These are phyloP conservation scores for Cyanidiococcus yangmingshanensis DNA, from an alignment of 23 red algal species.

Conservation along the genomic window DNA sequence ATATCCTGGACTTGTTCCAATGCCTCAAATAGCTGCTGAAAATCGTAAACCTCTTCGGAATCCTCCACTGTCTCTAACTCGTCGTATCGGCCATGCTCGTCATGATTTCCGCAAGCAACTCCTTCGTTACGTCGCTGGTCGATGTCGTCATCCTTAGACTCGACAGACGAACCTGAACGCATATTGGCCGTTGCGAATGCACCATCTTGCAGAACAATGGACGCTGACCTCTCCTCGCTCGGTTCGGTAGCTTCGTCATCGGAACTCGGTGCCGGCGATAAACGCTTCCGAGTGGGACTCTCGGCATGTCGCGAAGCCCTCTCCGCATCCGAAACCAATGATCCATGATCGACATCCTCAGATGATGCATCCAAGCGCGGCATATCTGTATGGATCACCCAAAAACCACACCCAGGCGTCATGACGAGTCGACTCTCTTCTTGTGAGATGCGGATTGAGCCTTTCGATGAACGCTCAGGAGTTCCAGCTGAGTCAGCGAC, in stretches of 20 bases:
- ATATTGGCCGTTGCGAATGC: not conserved
- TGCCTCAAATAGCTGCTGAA: not conserved
- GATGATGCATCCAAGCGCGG: not conserved
- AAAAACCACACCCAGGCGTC: not conserved
- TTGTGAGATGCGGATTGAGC: not conserved
- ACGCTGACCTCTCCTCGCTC: not conserved
- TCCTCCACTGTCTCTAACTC: too few relatives aligned
- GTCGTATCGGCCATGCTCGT: too few relatives aligned
- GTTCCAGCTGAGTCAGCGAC: not conserved
- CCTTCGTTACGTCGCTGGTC: not conserved
- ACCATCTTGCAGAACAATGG: not conserved
- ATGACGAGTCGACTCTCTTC: not conserved
- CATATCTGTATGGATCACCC: slow-evolving; percentile 1
- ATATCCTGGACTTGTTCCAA: not conserved
- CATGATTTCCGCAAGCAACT: not conserved
- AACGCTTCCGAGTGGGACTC: not conserved
- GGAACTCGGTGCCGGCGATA: not conserved
- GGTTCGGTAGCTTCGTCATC: not conserved
- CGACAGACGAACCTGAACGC: not conserved
- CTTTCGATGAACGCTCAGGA: not conserved
- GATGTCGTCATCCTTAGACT: not conserved
- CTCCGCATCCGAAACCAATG: not conserved
- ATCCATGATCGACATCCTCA: not conserved
- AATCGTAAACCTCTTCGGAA: not conserved
- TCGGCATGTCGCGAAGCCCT: not conserved